These are phyloP conservation scores for Fagus sylvatica DNA, from an alignment of 306 rosid genomes.

Conservation along the genomic window DNA sequence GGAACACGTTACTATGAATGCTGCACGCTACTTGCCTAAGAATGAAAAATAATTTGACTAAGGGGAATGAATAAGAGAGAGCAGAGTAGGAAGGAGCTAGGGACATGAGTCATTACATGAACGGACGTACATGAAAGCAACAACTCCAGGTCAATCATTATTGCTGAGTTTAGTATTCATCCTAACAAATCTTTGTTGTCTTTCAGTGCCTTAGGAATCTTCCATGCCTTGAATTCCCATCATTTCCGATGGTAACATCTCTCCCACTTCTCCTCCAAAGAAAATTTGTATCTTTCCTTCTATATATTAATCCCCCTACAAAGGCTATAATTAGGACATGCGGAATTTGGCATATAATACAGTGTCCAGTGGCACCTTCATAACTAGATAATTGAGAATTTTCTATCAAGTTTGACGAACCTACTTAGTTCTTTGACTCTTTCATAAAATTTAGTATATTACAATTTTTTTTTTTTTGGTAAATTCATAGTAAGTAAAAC, in stretches of 20 bases:
- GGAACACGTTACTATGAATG: too few species aligned
- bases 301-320: not conserved
- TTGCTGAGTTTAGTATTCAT: not conserved
- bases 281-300: not conserved
- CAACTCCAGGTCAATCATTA: slow-evolving; percentile 5
- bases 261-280: not conserved
- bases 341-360: too few species aligned
- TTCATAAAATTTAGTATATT: too few species aligned
- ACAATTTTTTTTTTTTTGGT: too few species aligned
- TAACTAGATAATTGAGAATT: too few species aligned
- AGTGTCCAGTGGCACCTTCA: too few species aligned
- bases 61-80: not conserved
- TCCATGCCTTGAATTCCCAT: slow-evolving; percentile 8
- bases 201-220: slow-evolving; percentile 33
- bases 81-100: not conserved
- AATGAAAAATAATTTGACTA: too few species aligned
- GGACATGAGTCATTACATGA: slow-evolving; percentile 4
- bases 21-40: too few species aligned
- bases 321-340: too few species aligned
- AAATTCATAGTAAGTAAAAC: too few species aligned
- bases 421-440: too few species aligned
- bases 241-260: slow-evolving; percentile 1
- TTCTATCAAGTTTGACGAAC: too few species aligned
- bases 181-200: slow-evolving; percentile 29
- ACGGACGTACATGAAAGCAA: slow-evolving; percentile 1